Conservation (phyloP, 75 land plant species). For the Azolla pinnata region DNA sequence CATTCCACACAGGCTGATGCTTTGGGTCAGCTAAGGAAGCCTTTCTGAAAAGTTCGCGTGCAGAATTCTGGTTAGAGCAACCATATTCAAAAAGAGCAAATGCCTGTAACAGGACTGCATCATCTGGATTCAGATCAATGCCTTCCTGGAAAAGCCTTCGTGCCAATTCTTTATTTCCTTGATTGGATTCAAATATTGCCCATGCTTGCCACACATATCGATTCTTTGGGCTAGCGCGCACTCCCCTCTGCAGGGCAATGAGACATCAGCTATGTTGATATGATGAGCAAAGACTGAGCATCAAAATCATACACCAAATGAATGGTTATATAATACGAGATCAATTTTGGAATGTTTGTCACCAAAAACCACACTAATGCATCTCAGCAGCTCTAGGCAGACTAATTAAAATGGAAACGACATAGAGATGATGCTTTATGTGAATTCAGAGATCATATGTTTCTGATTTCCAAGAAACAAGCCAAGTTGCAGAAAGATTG, state of each 20-base stretch:
- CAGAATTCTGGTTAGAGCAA: conserved; percentile 51
- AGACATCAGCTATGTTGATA: not conserved
- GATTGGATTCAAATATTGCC: conserved; percentile 82
- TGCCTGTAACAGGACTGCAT: conserved; percentile 86
- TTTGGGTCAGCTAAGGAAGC: conserved; percentile 61
- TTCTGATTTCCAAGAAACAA: too few relatives aligned
- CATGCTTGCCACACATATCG: conserved; percentile 95
- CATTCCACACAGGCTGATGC: conserved; percentile 93
- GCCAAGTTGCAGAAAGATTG: too few relatives aligned
- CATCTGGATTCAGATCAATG: conserved; percentile 70
- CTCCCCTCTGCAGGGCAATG: conserved; percentile 48
- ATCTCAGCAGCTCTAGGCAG: too few relatives aligned
- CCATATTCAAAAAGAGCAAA: conserved; percentile 84
- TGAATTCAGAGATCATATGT: too few relatives aligned
- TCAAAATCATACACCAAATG: not conserved
- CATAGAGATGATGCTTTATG: too few relatives aligned
- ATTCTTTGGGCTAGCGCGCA: conserved; percentile 87
- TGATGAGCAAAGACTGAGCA: not conserved
- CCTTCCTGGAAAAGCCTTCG: conserved; percentile 78
- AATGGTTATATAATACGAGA: too few relatives aligned
- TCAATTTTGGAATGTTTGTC: too few relatives aligned
- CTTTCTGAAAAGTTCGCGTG: conserved; percentile 66
- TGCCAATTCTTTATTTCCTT: conserved; percentile 58
- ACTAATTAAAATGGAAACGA: too few relatives aligned
- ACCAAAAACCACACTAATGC: too few relatives aligned